Conservation (phyloP, 2,329 filamentous ascomycete species). For the Arachnopeziza araneosa region DNA sequence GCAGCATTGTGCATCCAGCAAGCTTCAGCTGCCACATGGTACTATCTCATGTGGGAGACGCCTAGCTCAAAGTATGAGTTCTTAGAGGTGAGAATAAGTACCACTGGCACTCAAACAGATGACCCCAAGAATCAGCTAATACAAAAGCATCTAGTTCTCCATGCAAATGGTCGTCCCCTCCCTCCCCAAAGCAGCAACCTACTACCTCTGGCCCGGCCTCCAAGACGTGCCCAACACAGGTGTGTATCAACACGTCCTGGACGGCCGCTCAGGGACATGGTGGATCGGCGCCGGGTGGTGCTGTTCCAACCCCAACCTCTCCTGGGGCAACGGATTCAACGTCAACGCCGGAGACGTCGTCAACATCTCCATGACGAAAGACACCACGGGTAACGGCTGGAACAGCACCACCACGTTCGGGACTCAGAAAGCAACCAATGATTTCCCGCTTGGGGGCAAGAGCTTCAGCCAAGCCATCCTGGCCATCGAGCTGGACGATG, state of each 20-base stretch:
- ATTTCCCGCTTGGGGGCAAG: conserved; percentile 34
- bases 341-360: conserved; percentile 22
- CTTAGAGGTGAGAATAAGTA: too few species aligned
- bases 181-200: too few species aligned
- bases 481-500: conserved; percentile 36
- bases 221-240: conserved; percentile 36
- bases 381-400: conserved; percentile 29
- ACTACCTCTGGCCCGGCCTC: conserved; percentile 37
- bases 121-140: too few species aligned
- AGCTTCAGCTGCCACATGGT: too few species aligned
- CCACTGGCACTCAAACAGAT: too few species aligned
- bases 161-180: too few species aligned
- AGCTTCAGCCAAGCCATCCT: conserved; percentile 38
- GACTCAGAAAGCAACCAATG: conserved; percentile 28
- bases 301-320: conserved; percentile 34
- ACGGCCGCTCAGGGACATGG: conserved; percentile 36
- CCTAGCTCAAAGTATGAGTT: too few species aligned
- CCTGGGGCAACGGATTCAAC: conserved; percentile 37
- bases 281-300: conserved; percentile 39
- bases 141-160: too few species aligned
- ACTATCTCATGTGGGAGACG: too few species aligned
- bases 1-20: too few species aligned
- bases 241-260: conserved; percentile 39
- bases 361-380: conserved; percentile 10
- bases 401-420: conserved; percentile 31